Percentiles rank a stretch among this genome's conserved stretches.
Conservation (phyloP, 805 yeast species). For the Blastobotrys robertii region DNA sequence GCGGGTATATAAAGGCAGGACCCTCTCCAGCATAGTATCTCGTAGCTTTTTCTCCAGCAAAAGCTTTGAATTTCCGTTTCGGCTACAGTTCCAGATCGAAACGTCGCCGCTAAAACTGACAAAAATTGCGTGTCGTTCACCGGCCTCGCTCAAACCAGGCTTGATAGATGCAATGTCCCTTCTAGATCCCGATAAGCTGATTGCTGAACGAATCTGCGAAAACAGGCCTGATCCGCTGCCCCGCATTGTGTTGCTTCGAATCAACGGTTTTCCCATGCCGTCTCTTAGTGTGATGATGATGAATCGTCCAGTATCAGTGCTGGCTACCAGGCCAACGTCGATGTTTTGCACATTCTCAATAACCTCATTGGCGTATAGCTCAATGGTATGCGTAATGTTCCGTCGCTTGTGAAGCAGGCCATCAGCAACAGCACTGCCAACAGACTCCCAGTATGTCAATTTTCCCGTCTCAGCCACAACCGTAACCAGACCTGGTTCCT, state of each 20-base stretch:
- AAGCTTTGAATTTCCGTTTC: constrained; percentile 34
- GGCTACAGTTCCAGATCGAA: constrained; percentile 40
- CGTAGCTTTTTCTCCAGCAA: constrained; percentile 30
- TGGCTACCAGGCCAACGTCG: constrained; percentile 60
- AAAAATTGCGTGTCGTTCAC: constrained; percentile 35
- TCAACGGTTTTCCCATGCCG: constrained; percentile 49
- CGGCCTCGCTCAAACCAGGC: constrained; percentile 43
- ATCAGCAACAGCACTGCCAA: constrained; percentile 58
- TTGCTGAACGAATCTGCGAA: constrained; percentile 19
- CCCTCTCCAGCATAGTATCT: constrained; percentile 30
- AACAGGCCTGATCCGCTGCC: constrained; percentile 22
- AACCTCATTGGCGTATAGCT: constrained; percentile 42
- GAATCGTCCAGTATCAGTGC: constrained; percentile 63
- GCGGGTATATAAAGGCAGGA: constrained; percentile 42
- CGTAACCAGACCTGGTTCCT: constrained; percentile 61
- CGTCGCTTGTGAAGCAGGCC: constrained; percentile 39
- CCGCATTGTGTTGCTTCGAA: constrained; percentile 19
- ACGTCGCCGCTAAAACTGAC: constrained; percentile 38
- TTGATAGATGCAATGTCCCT: constrained; percentile 49
- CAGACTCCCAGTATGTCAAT: constrained; percentile 62
- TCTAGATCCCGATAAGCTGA: constrained; percentile 18
- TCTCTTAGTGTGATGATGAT: constrained; percentile 56
- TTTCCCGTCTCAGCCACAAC: constrained; percentile 50
- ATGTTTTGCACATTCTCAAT: constrained; percentile 48
- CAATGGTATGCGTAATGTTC: constrained; percentile 31